Conservation (phyloP, 2,329 filamentous ascomycete species). For the Penicillium sp. region DNA sequence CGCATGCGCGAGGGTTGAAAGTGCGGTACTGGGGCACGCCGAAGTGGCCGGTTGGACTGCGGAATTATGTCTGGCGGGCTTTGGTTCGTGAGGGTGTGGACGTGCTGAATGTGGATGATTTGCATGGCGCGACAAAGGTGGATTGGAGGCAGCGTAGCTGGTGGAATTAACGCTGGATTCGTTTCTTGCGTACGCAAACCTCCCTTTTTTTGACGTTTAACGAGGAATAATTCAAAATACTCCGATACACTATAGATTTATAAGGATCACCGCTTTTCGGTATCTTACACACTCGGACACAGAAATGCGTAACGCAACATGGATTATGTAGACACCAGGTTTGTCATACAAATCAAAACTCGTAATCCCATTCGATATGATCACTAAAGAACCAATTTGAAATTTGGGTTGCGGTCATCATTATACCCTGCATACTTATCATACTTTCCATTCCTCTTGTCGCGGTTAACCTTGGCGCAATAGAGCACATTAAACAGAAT, state of each 20-base stretch:
- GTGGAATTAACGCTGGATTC: conserved; percentile 11
- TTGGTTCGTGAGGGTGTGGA: conserved; percentile 59
- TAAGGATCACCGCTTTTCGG: background rate
- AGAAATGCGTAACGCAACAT: background rate
- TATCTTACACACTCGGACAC: background rate
- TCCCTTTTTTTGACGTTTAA: background rate
- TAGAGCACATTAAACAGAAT: conserved; percentile 61
- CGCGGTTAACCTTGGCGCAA: conserved; percentile 62
- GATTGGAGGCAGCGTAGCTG: conserved; percentile 36
- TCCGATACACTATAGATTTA: background rate
- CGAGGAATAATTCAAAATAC: background rate
- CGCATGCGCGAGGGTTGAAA: conserved; percentile 54
- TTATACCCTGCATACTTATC: conserved; percentile 56
- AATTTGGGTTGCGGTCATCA: conserved; percentile 64
- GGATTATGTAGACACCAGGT: background rate
- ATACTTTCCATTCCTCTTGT: conserved; percentile 61
- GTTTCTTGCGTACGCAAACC: background rate
- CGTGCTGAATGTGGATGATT: conserved; percentile 61
- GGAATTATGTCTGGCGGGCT: conserved; percentile 58
- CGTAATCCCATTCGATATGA: background rate
- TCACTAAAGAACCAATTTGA: conserved; percentile 58
- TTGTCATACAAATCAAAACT: background rate
- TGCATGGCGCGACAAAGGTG: conserved; percentile 47
- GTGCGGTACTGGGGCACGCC: conserved; percentile 62
- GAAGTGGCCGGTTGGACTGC: conserved; percentile 53